These are phyloP conservation scores for Zygoascus meyerae DNA, from an alignment of 1,139 yeast species.

Conservation along the genomic window DNA sequence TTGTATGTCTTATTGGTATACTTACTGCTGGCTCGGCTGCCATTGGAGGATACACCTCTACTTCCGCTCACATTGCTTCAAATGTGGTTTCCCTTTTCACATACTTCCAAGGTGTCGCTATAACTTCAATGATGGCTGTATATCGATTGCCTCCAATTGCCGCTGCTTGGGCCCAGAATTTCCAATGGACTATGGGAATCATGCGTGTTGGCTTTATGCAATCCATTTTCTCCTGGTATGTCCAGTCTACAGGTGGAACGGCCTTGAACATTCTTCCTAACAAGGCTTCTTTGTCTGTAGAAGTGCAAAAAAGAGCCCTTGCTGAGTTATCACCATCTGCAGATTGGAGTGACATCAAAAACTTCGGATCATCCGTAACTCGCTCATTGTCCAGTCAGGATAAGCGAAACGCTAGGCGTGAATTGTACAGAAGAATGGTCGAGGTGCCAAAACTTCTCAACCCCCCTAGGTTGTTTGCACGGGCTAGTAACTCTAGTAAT, in stretches of 20 bases:
- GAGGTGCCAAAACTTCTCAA: slow-evolving; percentile 14
- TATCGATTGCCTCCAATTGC: slow-evolving; percentile 92
- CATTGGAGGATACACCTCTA: slow-evolving; percentile 79
- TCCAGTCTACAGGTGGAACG: slow-evolving; percentile 91
- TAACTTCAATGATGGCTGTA: slow-evolving; percentile 95
- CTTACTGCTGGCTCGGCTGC: slow-evolving; percentile 83
- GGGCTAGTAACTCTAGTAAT: slow-evolving; percentile 46
- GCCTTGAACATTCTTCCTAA: slow-evolving; percentile 68
- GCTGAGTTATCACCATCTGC: slow-evolving; percentile 19
- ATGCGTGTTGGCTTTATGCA: slow-evolving; percentile 80
- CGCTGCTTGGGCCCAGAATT: slow-evolving; percentile 97
- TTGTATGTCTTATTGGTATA: slow-evolving; percentile 81
- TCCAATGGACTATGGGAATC: slow-evolving; percentile 94
- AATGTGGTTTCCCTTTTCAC: slow-evolving; percentile 88
- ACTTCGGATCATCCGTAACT: slow-evolving; percentile 23
- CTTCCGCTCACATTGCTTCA: slow-evolving; percentile 96
- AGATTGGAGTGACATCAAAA: slow-evolving; percentile 13
- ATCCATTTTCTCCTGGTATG: slow-evolving; percentile 83
- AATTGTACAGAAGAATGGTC: slow-evolving; percentile 4
- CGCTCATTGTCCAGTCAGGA: slow-evolving; percentile 33
- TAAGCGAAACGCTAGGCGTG: neutral
- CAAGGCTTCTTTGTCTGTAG: slow-evolving; percentile 55
- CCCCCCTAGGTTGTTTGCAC: slow-evolving; percentile 18
- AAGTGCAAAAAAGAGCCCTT: slow-evolving; percentile 50
- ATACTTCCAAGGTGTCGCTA: slow-evolving; percentile 90